These are phyloP conservation scores for Pythium folliculosum DNA, from an alignment of 352 stramenopile genomes.

Conservation along the genomic window DNA sequence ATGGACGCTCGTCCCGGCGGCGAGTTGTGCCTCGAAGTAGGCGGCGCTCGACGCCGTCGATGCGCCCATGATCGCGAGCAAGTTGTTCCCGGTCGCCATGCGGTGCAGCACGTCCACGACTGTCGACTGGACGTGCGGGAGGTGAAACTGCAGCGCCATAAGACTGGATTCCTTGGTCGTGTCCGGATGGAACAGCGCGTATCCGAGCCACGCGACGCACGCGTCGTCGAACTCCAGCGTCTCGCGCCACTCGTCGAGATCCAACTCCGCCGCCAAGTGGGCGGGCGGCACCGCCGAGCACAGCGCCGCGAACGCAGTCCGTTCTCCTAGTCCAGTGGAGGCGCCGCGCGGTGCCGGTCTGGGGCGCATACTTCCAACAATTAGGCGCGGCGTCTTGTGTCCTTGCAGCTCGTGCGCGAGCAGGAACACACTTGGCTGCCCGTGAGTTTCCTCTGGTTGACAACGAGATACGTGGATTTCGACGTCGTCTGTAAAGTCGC, in stretches of 20 bases:
- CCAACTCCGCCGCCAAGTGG: background rate
- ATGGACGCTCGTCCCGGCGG: no score
- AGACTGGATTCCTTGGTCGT: background rate
- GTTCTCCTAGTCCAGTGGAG: background rate
- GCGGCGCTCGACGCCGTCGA: no score
- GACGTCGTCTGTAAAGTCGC: no score
- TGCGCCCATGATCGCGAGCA: background rate
- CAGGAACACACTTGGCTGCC: no score
- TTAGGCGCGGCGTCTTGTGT: no score
- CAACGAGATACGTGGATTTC: no score
- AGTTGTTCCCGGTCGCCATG: conserved; percentile 3
- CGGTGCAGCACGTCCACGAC: background rate
- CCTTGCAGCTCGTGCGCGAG: no score
- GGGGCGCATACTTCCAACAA: no score
- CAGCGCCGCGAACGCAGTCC: background rate
- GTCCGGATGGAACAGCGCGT: conserved; percentile 14
- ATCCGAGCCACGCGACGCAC: conserved; percentile 8
- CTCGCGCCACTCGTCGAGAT: background rate
- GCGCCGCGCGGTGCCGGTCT: no score
- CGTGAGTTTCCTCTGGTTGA: no score
- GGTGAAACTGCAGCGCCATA: background rate
- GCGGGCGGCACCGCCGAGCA: background rate
- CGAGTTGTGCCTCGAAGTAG: background rate
- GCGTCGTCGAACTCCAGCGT: background rate
- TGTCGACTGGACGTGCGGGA: background rate